Base-by-base conservation (phyloP, 2,329 filamentous ascomycete species). In the Arthrocladium fulminans region DNA sequence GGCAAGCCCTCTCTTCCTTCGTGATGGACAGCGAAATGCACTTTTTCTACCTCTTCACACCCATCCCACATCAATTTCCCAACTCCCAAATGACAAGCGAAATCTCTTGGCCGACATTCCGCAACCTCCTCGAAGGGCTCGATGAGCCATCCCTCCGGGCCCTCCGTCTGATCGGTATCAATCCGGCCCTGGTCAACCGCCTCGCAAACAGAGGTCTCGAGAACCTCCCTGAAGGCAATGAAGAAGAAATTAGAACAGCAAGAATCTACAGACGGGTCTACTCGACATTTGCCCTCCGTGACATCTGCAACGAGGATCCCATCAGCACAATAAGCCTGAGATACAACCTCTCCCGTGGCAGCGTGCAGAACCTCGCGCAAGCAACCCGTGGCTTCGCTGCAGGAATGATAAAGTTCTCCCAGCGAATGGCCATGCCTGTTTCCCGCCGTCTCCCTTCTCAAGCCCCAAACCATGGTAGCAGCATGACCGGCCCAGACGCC, bases 21-120 rank as follows among this genome's bases (percentile, higher is more conserved):
- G 85, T 88, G 10, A 81, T 89, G 77, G 84, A 88, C 59, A 81
- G 83, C 3, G 85, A 89, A 53, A 82, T 89, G 80, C 85, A 88
- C 58, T 75, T 86, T 10, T 74, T 88, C 40, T 89, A 88, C 61
- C 80, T 79, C 30, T 88, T 88, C 54, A 88, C 85, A 0, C 85
- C 85, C 0, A 74, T 88, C 2, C 80, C 86, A 50, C 61, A 64
- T 19, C 59, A 59, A 30, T 59, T 57, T 15, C 13, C 17, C 17
- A 9, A 5, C 24, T 24, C 13, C 41, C 71, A 76, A 41, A 67
- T 71, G 22, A 68, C 67, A 1, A 66, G 73, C 2, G 67, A 71
- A 7, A 74, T 88, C 49, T 83, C 87, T 57, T 88, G 85, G 85
- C 76, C 77, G 45, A 75, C 81, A 0, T 88, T 86, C 57, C 77